A percentile compares a stretch with the other conserved stretches of the same genome.
Evolutionary conservation across 139 green algal genomes (phyloP).

Genomic region (Eudorina sp.): DNA sequence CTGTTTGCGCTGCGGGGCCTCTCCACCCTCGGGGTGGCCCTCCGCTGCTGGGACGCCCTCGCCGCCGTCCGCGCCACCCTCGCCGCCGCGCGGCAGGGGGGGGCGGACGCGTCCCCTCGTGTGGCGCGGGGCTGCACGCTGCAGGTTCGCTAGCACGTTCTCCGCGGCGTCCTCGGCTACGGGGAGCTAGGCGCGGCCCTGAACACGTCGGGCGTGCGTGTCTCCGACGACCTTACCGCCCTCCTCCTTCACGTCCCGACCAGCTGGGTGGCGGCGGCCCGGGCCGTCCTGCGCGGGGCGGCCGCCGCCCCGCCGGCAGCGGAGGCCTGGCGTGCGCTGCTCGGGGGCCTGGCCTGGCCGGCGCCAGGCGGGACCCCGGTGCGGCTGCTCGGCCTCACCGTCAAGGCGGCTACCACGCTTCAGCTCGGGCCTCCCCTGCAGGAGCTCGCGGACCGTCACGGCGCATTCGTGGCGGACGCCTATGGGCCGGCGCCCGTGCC

Average conservation of each 20-base stretch:
- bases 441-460: no score
- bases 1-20: no score
- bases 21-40: no score
- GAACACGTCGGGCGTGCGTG: not conserved
- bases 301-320: not conserved
- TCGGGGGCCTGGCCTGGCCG: not conserved
- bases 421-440: no score
- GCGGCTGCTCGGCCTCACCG: not conserved
- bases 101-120: no score
- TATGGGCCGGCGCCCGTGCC: no score
- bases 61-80: no score
- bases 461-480: no score
- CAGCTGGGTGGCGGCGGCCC: not conserved
- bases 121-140: not conserved
- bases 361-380: not conserved
- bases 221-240: not conserved
- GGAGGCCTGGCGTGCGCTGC: not conserved
- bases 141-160: not conserved
- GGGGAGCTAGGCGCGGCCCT: not conserved
- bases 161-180: not conserved
- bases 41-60: no score
- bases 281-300: not conserved
- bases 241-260: not conserved
- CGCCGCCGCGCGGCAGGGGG: no score
- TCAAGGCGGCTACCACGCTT: not conserved